phyloP scores from a whole-genome alignment of 2,329 filamentous ascomycete genomes.

The Cladophialophora carrionii region DNA sequence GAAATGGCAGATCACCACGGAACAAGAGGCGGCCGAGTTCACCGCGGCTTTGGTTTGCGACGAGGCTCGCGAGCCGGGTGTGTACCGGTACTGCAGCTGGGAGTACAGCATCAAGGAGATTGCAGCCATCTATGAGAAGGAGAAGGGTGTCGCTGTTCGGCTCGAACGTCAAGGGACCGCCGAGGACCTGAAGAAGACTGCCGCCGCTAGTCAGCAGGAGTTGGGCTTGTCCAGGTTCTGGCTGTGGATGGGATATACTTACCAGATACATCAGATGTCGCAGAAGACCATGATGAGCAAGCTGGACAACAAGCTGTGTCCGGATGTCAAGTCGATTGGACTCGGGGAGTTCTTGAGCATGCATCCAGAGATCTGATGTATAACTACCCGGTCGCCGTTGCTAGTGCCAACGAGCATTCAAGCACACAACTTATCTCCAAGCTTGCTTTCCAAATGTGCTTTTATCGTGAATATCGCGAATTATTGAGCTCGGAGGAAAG shows the following conservation, averaged over 20 bases:
- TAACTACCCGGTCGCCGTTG: neutral
- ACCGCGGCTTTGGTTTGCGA: conserved; percentile 7
- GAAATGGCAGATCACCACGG: conserved; percentile 18
- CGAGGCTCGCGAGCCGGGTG: neutral
- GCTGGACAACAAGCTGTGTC: conserved; percentile 7
- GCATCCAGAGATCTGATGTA: conserved; percentile 12
- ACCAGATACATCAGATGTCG: conserved; percentile 13
- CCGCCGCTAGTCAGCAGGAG: conserved; percentile 4
- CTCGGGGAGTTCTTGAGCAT: conserved; percentile 5
- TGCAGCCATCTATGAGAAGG: conserved; percentile 10
- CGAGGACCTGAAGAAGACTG: neutral
- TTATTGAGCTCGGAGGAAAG: neutral
- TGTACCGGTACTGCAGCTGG: conserved; percentile 16
- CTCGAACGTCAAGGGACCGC: neutral
- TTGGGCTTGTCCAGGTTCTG: conserved; percentile 11
- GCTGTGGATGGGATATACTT: conserved; percentile 16
- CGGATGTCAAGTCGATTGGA: neutral
- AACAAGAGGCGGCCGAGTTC: conserved; percentile 14
- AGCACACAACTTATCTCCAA: neutral
- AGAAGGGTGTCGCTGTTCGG: neutral
- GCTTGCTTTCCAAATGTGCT: too few relatives aligned
- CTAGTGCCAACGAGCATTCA: neutral
- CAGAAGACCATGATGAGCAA: conserved; percentile 8
- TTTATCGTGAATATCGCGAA: neutral
- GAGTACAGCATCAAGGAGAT: conserved; percentile 14